These are phyloP conservation scores for Globisporangium irregulare DNA, from an alignment of 352 stramenopile genomes.

Conservation along the genomic window DNA sequence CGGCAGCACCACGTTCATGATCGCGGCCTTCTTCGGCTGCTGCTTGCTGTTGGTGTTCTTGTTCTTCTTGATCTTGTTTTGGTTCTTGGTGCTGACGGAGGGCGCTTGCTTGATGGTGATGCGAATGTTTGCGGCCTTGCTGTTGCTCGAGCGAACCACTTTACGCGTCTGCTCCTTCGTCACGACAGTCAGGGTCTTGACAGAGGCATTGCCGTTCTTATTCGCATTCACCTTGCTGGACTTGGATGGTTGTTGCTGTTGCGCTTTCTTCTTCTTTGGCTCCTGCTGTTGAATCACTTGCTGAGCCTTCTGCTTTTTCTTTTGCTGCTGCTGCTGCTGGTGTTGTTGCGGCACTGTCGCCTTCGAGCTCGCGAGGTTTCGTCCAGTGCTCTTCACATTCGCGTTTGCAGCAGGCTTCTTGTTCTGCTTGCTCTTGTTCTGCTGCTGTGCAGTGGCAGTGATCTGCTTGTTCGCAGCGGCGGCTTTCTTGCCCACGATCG, in stretches of 20 bases:
- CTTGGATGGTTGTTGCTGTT: conserved; percentile 4
- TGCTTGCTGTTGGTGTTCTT: conserved; percentile 27
- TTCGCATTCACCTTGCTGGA: neutral
- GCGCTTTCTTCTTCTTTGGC: conserved; percentile 11
- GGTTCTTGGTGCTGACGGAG: conserved; percentile 2
- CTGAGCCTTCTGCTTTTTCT: conserved; percentile 10
- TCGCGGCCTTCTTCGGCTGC: conserved; percentile 26
- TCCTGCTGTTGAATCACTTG: conserved; percentile 12
- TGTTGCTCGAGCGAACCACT: conserved; percentile 27
- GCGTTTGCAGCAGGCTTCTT: conserved; percentile 17
- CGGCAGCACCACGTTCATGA: conserved; percentile 17
- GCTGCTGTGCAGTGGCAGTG: neutral
- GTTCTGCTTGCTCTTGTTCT: conserved; percentile 17
- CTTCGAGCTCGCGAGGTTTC: conserved; percentile 17
- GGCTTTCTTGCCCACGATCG: conserved; percentile 19
- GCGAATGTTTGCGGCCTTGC: conserved; percentile 34
- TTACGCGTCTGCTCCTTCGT: conserved; percentile 6
- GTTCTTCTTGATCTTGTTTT: conserved; percentile 21
- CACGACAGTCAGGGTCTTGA: neutral
- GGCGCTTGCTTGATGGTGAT: conserved; percentile 29
- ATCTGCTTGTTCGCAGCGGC: conserved; percentile 7
- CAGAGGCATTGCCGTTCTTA: conserved; percentile 14
- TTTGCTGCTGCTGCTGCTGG: neutral
- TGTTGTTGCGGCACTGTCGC: neutral
- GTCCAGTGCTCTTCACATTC: conserved; percentile 5